Base-by-base conservation (phyloP, 2,329 filamentous ascomycete genomes). In the Polytolypa hystricis region DNA sequence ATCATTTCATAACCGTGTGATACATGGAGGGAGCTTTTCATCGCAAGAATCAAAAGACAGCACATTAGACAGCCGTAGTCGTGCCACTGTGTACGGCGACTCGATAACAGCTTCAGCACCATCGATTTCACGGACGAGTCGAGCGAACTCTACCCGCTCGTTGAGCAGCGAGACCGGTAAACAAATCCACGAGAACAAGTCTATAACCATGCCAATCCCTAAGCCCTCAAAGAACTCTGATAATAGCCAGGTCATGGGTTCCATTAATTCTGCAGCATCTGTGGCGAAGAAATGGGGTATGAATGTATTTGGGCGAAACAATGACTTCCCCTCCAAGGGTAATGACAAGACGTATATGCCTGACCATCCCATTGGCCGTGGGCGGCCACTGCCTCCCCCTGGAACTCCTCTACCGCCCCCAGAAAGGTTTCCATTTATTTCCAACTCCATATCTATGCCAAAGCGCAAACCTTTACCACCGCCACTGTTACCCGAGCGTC, bases 371-470 rank as follows among this genome's bases (percentile, higher is more conserved):
- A 85, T 93, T 65, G 86, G 86, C 1, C 73, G 85, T 26, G 85
- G 85, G 0, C 79, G 81, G 47, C 85, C 85, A 1, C 65, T 93
- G 12, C 85, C 84, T 31, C 84, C 85, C 6, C 83, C 81, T 2
- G 86, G 85, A 2, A 78, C 73, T 30, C 85, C 86, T 3, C 67
- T 93, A 1, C 85, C 86, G 2, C 74, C 68, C 28, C 80, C 79
- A 1, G 74, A 77, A 23, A 73, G 68, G 37, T 71, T 66, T 39
- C 70, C 48, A 4, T 50, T 73, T 5, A 75, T 73, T 50, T 70
- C 72, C 30, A 71, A 69, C 32, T 65, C 71, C 11, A 71, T 67
- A 40, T 66, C 66, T 18, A 66, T 78, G 1, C 73, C 78, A 3
- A 79, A 74, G 52, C 68, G 80, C n/a, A 84, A 81, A 48, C 69